Evolutionary conservation across 2,329 filamentous ascomycete species (phyloP).

Genomic region (Diaporthe citrichinensis): DNA sequence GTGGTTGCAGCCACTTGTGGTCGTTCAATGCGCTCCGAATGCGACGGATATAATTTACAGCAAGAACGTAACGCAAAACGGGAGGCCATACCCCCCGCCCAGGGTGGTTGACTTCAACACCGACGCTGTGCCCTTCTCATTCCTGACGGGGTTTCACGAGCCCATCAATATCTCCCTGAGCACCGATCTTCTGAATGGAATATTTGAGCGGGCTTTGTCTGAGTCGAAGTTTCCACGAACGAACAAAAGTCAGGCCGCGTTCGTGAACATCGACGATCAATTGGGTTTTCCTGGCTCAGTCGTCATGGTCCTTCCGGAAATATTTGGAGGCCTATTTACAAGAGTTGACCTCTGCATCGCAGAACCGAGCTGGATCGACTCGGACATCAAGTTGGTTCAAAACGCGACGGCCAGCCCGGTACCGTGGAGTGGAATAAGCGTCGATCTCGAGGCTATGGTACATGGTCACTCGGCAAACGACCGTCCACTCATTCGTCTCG

Average conservation of each 20-base stretch:
- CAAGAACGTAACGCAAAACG: no score
- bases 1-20: background rate
- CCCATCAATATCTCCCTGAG: background rate
- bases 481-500: background rate
- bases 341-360: background rate
- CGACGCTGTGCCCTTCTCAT: background rate
- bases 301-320: background rate
- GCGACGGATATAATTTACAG: background rate
- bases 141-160: background rate
- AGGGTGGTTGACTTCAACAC: background rate
- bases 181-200: background rate
- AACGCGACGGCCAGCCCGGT: background rate
- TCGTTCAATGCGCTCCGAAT: background rate
- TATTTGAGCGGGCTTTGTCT: background rate
- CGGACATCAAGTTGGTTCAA: background rate
- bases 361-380: background rate
- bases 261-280: background rate
- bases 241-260: no score
- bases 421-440: background rate
- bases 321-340: background rate
- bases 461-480: background rate
- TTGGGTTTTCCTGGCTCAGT: background rate
- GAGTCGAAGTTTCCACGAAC: no score
- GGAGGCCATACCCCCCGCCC: no score
- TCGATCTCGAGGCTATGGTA: background rate